Evolutionary conservation across 176 grass and related monocot species (phyloP).

Genomic region (Cymbopogon citratus): DNA sequence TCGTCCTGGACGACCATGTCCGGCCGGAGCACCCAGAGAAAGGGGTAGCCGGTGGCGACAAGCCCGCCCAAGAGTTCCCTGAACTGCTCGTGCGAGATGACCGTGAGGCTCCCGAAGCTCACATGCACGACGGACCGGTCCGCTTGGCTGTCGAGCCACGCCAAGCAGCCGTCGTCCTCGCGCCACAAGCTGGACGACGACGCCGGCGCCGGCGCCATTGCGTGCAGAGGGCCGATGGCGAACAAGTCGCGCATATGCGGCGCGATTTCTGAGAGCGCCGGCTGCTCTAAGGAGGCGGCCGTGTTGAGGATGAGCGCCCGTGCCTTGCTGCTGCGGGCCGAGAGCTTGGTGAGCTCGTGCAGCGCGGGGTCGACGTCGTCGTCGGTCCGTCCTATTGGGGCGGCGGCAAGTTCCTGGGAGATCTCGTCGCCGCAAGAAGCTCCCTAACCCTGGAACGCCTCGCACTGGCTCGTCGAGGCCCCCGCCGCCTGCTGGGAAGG

Average conservation of each 20-base stretch:
- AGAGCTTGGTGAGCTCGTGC: neutral
- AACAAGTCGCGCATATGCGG: neutral
- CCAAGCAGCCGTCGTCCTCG: slow-evolving; percentile 30
- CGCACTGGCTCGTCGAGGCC: slow-evolving; percentile 28
- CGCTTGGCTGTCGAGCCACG: slow-evolving; percentile 50
- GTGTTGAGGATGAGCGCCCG: neutral
- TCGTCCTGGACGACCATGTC: slow-evolving; percentile 25
- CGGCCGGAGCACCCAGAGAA: slow-evolving; percentile 58
- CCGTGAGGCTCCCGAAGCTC: slow-evolving; percentile 50
- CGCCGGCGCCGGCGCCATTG: neutral
- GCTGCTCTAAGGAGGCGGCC: neutral
- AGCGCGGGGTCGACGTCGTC: neutral
- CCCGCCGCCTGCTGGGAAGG: neutral
- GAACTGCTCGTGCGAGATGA: slow-evolving; percentile 27
- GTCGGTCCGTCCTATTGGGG: neutral
- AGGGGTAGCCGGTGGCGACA: slow-evolving; percentile 23
- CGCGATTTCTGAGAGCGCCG: neutral
- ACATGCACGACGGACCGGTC: slow-evolving; percentile 52
- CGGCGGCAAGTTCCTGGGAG: neutral
- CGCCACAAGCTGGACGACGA: slow-evolving; percentile 33
- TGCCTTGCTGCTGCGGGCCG: neutral
- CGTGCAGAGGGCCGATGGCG: neutral
- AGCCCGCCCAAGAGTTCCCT: slow-evolving; percentile 36
- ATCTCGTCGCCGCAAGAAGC: slow-evolving; percentile 33
- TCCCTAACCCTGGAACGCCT: slow-evolving; percentile 25